These are phyloP conservation scores for Blakeslea trispora DNA, from an alignment of 371 early-diverging fungal genomes.

Conservation along the genomic window DNA sequence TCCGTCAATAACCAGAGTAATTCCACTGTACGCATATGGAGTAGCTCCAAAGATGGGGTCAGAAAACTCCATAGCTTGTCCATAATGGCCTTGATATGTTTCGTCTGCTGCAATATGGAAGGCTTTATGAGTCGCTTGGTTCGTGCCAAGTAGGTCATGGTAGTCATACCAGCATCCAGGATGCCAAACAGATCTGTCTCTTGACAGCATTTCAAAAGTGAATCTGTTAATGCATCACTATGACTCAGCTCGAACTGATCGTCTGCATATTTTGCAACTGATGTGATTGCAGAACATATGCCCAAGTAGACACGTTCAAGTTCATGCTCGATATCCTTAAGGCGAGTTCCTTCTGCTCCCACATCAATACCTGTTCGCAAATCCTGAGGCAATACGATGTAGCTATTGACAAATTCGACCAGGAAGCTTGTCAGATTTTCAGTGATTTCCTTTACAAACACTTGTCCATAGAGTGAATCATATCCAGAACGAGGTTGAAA, in stretches of 20 bases:
- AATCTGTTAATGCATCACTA: conserved; percentile 25
- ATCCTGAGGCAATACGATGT: conserved; percentile 33
- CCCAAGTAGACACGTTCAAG: conserved; percentile 36
- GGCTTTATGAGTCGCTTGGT: conserved; percentile 24
- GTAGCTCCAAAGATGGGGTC: conserved; percentile 36
- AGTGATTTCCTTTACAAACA: conserved; percentile 35
- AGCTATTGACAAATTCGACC: conserved; percentile 33
- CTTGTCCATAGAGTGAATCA: conserved; percentile 38
- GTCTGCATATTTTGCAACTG: conserved; percentile 26
- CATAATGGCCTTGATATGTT: conserved; percentile 28
- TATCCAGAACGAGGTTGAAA: conserved; percentile 31
- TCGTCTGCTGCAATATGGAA: conserved; percentile 11
- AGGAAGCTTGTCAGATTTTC: conserved; percentile 31
- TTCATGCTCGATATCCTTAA: conserved; percentile 37
- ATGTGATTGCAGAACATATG: conserved; percentile 28
- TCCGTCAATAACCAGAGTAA: conserved; percentile 68
- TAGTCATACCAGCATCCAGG: conserved; percentile 49
- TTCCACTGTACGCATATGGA: conserved; percentile 66
- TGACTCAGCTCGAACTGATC: conserved; percentile 22
- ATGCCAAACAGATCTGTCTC: conserved; percentile 49
- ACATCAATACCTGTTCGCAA: conserved; percentile 37
- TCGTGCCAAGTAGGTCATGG: conserved; percentile 35
- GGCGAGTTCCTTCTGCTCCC: conserved; percentile 39
- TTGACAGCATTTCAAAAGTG: conserved; percentile 51
- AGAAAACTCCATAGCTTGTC: conserved; percentile 55